Conservation (phyloP, 2,329 filamentous ascomycete genomes). For the Chaetothyriales sp. region DNA sequence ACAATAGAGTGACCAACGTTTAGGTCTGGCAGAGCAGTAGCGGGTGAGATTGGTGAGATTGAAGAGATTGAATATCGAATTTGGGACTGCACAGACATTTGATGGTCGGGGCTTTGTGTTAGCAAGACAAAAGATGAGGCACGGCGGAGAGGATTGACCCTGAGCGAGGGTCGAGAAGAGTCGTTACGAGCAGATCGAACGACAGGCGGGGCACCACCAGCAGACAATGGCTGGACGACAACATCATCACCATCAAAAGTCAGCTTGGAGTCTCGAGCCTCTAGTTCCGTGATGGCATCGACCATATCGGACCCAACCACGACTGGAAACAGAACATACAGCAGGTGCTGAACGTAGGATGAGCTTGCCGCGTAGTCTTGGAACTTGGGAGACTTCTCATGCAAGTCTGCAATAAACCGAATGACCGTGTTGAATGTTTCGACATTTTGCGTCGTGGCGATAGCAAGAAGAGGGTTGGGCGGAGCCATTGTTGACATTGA, state of each 20-base stretch:
- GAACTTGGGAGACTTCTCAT: conserved; percentile 61
- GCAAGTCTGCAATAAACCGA: conserved; percentile 63
- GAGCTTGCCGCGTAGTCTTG: conserved; percentile 68
- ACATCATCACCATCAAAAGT: conserved; percentile 79
- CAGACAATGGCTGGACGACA: conserved; percentile 60
- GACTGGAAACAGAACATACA: conserved; percentile 71
- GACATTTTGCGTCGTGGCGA: conserved; percentile 38
- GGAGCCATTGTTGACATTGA: conserved; percentile 18
- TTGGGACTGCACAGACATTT: conserved; percentile 2
- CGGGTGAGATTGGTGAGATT: conserved; percentile 37
- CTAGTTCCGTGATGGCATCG: conserved; percentile 70
- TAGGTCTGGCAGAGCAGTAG: conserved; percentile 29
- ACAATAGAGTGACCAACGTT: conserved; percentile 54
- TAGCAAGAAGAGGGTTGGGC: conserved; percentile 14
- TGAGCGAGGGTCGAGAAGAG: conserved; percentile 28
- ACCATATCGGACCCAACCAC: conserved; percentile 76
- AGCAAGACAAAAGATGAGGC: conserved; percentile 86
- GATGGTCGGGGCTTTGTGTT: conserved; percentile 28
- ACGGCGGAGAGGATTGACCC: conserved; percentile 41
- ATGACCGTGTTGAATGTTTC: conserved; percentile 60
- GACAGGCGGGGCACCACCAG: conserved; percentile 49
- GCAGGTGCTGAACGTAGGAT: conserved; percentile 64
- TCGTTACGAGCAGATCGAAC: conserved; percentile 55
- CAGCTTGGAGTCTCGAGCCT: conserved; percentile 62
- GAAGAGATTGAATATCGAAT: conserved; percentile 34